Percentiles rank a stretch among this genome's conserved stretches.
These are phyloP conservation scores for Skeletonema tropicum DNA, from an alignment of 108 stramenopile species.

Conservation along the genomic window DNA sequence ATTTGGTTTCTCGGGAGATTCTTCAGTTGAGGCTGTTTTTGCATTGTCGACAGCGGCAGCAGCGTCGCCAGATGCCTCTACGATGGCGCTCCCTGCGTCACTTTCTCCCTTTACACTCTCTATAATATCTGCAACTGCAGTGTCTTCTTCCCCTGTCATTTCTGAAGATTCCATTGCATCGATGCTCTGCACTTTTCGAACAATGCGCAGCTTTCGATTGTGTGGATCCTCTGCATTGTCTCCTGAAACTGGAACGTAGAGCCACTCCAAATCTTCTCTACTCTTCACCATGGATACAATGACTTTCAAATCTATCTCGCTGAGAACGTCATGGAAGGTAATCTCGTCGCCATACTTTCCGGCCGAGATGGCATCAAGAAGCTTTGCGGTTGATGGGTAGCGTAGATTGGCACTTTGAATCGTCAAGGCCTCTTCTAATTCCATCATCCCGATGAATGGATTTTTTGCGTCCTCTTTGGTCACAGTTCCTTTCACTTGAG, in stretches of 20 bases:
- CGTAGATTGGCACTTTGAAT: constrained; percentile 44
- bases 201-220: constrained; percentile 57
- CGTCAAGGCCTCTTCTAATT: constrained; percentile 51
- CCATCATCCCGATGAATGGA: constrained; percentile 60
- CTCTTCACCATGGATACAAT: constrained; percentile 60
- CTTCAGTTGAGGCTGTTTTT: background rate
- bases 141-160: background rate
- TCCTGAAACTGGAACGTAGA: constrained; percentile 26
- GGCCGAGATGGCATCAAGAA: constrained; percentile 52
- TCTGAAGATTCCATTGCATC: background rate
- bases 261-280: constrained; percentile 46
- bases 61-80: constrained; percentile 4
- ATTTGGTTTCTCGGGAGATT: background rate
- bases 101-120: constrained; percentile 12
- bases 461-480: constrained; percentile 63
- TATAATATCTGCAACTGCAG: background rate
- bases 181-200: constrained; percentile 23
- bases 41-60: background rate
- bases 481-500: constrained; percentile 56
- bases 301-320: constrained; percentile 60
- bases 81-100: constrained; percentile 1
- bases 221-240: constrained; percentile 30
- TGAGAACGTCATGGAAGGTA: constrained; percentile 65
- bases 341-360: constrained; percentile 56
- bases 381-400: constrained; percentile 66